Evolutionary conservation across 176 grass and related monocot genomes (phyloP).

Genomic region (Oryza officinalis): DNA sequence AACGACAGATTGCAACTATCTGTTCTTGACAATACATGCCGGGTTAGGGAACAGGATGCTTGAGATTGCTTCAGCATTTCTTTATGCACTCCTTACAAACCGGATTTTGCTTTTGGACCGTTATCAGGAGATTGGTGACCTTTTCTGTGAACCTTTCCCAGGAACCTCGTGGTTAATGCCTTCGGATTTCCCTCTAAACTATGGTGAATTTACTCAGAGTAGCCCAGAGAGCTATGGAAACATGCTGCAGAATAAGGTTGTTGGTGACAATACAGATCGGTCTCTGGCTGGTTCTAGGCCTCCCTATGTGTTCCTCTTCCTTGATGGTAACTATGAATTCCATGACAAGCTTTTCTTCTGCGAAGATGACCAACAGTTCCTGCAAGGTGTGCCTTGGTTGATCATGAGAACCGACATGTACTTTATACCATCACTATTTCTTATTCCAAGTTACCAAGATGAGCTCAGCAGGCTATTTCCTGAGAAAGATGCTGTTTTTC

Average conservation of each 20-base stretch:
- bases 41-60: conserved; percentile 80
- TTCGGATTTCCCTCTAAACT: conserved; percentile 64
- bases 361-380: conserved; percentile 63
- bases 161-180: conserved; percentile 66
- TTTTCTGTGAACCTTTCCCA: conserved; percentile 89
- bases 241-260: conserved; percentile 53
- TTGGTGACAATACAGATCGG: conserved; percentile 35
- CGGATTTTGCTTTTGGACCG: conserved; percentile 68
- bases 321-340: conserved; percentile 52
- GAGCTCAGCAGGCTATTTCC: conserved; percentile 65
- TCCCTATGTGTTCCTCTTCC: conserved; percentile 55
- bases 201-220: conserved; percentile 36
- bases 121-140: conserved; percentile 54
- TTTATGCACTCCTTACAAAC: conserved; percentile 66
- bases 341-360: conserved; percentile 78
- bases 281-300: conserved; percentile 35
- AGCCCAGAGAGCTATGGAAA: conserved; percentile 65
- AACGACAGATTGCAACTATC: conserved; percentile 63
- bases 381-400: conserved; percentile 62
- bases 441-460: conserved; percentile 59
- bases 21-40: conserved; percentile 51
- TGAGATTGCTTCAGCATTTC: conserved; percentile 63
- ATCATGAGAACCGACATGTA: conserved; percentile 71
- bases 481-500: conserved; percentile 70
- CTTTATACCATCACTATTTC: conserved; percentile 62